Evolutionary conservation across 2,329 filamentous ascomycete genomes (phyloP).

Genomic region (Purpureocillium lavendulum): DNA sequence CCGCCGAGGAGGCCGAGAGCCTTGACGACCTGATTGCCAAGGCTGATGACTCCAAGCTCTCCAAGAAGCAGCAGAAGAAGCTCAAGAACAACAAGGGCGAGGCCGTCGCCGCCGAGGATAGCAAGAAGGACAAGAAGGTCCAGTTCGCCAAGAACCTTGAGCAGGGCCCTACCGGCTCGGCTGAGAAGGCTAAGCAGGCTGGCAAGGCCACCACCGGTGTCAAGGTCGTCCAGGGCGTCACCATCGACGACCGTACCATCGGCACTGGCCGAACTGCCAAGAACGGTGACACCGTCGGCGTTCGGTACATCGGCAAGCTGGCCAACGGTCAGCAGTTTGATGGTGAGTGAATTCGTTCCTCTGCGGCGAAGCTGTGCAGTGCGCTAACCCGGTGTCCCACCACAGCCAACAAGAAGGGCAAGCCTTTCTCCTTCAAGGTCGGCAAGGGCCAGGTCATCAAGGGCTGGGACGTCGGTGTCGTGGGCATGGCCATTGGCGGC

Average conservation of each 20-base stretch:
- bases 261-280: constrained; percentile 80
- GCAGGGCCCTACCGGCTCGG: constrained; percentile 79
- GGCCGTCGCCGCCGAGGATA: constrained; percentile 55
- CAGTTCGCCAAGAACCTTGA: constrained; percentile 99
- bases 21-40: constrained; percentile 85
- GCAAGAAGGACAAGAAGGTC: constrained; percentile 78
- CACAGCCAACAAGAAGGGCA: constrained; percentile 94
- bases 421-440: constrained; percentile 93
- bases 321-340: constrained; percentile 93
- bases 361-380: neutral
- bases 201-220: constrained; percentile 50
- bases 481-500: constrained; percentile 86
- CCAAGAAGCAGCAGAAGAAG: constrained; percentile 98
- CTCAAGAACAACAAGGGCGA: constrained; percentile 97
- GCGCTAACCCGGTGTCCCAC: neutral
- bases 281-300: constrained; percentile 81
- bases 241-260: constrained; percentile 89
- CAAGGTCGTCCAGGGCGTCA: constrained; percentile 81
- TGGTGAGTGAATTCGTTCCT: constrained; percentile 44
- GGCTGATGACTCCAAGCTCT: constrained; percentile 64
- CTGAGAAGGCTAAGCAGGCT: constrained; percentile 32
- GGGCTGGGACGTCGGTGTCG: constrained; percentile 93
- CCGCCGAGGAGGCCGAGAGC: constrained; percentile 63
- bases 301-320: constrained; percentile 98
- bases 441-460: constrained; percentile 95